Evolutionary conservation across 352 stramenopile genomes (phyloP).

Genomic region (Pythium scleroteichum): DNA sequence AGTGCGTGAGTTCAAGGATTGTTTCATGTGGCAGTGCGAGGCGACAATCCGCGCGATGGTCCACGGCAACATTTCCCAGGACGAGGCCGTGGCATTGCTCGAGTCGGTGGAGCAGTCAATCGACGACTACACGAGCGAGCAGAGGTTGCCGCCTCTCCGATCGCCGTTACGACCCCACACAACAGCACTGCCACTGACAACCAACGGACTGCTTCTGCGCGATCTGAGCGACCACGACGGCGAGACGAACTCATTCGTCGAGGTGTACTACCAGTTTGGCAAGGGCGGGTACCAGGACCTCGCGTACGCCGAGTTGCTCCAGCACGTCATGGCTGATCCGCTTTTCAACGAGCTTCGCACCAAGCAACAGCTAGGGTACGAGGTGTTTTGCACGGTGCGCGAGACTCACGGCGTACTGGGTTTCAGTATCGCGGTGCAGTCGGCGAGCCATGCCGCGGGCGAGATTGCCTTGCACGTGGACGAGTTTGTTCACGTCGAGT

Average conservation of each 20-base stretch:
- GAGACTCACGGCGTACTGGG: constrained; percentile 78
- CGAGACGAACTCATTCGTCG: constrained; percentile 80
- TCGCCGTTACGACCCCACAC: constrained; percentile 43
- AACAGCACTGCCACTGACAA: constrained; percentile 48
- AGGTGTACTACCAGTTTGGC: constrained; percentile 86
- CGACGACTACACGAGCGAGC: constrained; percentile 17
- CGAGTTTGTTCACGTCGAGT: constrained; percentile 53
- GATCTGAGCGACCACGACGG: constrained; percentile 61
- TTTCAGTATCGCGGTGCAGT: constrained; percentile 71
- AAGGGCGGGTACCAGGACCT: constrained; percentile 42
- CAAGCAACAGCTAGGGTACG: constrained; percentile 81
- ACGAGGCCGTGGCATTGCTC: constrained; percentile 39
- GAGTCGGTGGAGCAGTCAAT: constrained; percentile 34
- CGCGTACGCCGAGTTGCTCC: constrained; percentile 70
- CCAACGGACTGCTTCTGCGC: constrained; percentile 59
- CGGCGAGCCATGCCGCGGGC: constrained; percentile 54
- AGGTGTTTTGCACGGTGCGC: constrained; percentile 71
- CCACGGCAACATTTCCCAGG: constrained; percentile 59
- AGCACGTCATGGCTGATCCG: constrained; percentile 79
- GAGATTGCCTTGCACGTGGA: constrained; percentile 68
- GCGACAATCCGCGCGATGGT: constrained; percentile 44
- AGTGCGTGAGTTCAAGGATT: constrained; percentile 25
- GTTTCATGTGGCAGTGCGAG: constrained; percentile 29
- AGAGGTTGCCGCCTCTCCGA: constrained; percentile 26
- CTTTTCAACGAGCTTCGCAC: constrained; percentile 84